Percentiles rank a stretch among this genome's conserved stretches.
phyloP scores from a whole-genome alignment of 768 basidiomycete genomes.

The Rhizopogon roseolus region DNA sequence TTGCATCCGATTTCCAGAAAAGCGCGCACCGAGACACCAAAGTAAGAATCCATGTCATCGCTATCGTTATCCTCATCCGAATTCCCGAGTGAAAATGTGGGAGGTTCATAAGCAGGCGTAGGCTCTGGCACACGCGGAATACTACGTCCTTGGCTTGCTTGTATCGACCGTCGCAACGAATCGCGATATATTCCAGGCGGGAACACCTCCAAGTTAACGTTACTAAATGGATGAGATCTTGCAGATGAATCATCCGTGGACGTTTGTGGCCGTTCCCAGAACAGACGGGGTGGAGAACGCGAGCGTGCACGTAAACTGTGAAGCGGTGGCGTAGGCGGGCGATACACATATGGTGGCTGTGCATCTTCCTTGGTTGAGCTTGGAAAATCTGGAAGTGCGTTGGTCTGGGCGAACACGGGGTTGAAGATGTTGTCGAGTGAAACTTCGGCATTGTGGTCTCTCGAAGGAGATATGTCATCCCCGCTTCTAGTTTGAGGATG shows the following conservation, averaged over 20 bases:
- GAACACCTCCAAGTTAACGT: conserved; percentile 25
- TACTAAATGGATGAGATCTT: conserved; percentile 23
- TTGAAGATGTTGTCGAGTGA: neutral
- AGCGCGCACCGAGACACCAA: neutral
- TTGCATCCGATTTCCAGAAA: neutral
- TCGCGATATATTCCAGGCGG: conserved; percentile 28
- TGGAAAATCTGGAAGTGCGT: neutral
- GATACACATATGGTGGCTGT: neutral
- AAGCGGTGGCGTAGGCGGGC: neutral
- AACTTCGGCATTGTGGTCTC: neutral
- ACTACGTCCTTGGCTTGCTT: conserved; percentile 14
- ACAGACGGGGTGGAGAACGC: neutral
- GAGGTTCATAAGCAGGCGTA: neutral
- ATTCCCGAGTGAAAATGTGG: neutral
- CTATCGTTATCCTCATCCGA: conserved; percentile 1
- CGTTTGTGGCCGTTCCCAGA: neutral
- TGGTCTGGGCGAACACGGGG: neutral
- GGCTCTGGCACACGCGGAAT: neutral
- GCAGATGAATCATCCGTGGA: neutral
- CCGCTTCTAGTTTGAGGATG: neutral
- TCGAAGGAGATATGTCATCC: neutral
- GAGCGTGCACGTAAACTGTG: neutral
- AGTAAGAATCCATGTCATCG: conserved; percentile 1
- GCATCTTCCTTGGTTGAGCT: neutral
- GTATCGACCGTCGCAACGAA: conserved; percentile 15